These are phyloP conservation scores for Pseudopyrenochaeta lycopersici DNA, from an alignment of 2,329 filamentous ascomycete genomes.

Conservation along the genomic window DNA sequence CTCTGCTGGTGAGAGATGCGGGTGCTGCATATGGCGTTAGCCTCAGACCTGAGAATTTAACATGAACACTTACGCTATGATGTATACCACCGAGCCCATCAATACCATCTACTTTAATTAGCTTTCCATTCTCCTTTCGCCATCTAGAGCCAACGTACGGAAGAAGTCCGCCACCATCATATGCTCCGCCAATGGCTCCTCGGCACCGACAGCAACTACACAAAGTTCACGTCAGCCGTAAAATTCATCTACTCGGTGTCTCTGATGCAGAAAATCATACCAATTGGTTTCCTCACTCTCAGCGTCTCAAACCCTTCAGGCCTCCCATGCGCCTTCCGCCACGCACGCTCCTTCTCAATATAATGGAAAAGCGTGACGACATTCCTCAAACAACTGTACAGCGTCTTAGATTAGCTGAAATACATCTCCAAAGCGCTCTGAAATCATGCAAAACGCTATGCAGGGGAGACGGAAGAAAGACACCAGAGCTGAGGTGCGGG, in stretches of 20 bases:
- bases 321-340: slow-evolving; percentile 75
- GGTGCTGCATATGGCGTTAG: slow-evolving; percentile 49
- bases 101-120: slow-evolving; percentile 51
- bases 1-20: slow-evolving; percentile 57
- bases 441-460: no score
- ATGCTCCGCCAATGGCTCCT: slow-evolving; percentile 85
- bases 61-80: slow-evolving; percentile 45
- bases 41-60: background rate
- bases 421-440: background rate
- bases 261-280: no score
- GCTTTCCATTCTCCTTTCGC: background rate
- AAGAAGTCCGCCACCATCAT: slow-evolving; percentile 77
- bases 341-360: slow-evolving; percentile 85
- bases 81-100: slow-evolving; percentile 61
- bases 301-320: slow-evolving; percentile 77
- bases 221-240: background rate
- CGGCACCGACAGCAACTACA: slow-evolving; percentile 80
- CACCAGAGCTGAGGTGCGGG: background rate
- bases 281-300: slow-evolving; percentile 75
- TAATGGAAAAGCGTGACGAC: slow-evolving; percentile 90
- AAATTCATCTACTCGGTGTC: no score
- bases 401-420: background rate
- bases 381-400: slow-evolving; percentile 80
- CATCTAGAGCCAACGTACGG: slow-evolving; percentile 65
- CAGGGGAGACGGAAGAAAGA: background rate